These are phyloP conservation scores for Camelina laxa DNA, from an alignment of 345 rosid genomes.

Conservation along the genomic window DNA sequence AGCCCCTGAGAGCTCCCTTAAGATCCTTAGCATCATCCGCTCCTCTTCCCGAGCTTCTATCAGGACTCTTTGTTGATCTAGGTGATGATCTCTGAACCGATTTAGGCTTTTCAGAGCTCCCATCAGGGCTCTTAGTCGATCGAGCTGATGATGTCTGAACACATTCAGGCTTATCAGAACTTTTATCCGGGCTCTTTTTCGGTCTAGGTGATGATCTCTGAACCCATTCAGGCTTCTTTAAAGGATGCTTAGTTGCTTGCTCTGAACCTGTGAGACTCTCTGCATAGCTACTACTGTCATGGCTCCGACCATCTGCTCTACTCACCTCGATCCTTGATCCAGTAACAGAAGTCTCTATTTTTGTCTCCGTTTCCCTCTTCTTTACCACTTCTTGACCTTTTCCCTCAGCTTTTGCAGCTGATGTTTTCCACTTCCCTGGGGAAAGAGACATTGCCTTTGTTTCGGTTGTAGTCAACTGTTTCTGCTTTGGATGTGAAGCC, in stretches of 20 bases:
- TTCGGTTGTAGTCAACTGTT: conserved; percentile 8
- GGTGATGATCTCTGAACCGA: conserved; percentile 26
- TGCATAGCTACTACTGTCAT: conserved; percentile 6
- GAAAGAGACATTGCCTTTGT: conserved; percentile 8
- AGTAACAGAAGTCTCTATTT: conserved; percentile 11
- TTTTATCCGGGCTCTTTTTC: conserved; percentile 17
- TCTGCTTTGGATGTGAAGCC: conserved; percentile 12
- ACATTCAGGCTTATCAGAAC: conserved; percentile 14
- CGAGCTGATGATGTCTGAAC: conserved; percentile 24
- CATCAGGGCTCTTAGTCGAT: conserved; percentile 5
- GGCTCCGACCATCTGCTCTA: conserved; percentile 2
- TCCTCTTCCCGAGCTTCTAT: conserved; percentile 4
- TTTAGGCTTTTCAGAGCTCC: conserved; percentile 17
- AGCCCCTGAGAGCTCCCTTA: conserved; percentile 38
- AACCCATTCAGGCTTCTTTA: conserved; percentile 35
- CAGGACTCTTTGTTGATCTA: conserved; percentile 3
- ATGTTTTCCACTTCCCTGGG: conserved; percentile 13
- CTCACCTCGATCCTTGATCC: conserved; percentile 5
- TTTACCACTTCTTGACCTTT: conserved; percentile 24
- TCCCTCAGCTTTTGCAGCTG: conserved; percentile 5
- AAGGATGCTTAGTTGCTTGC: conserved; percentile 17
- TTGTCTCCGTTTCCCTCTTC: conserved; percentile 1
- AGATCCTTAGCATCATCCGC: conserved; percentile 24
- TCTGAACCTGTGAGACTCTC: conserved; percentile 24
- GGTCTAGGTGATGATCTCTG: conserved; percentile 18